A percentile compares a stretch with the other conserved stretches of the same genome.
phyloP scores from a whole-genome alignment of 2,329 filamentous ascomycete genomes.

The Aspergillus calidoustus region DNA sequence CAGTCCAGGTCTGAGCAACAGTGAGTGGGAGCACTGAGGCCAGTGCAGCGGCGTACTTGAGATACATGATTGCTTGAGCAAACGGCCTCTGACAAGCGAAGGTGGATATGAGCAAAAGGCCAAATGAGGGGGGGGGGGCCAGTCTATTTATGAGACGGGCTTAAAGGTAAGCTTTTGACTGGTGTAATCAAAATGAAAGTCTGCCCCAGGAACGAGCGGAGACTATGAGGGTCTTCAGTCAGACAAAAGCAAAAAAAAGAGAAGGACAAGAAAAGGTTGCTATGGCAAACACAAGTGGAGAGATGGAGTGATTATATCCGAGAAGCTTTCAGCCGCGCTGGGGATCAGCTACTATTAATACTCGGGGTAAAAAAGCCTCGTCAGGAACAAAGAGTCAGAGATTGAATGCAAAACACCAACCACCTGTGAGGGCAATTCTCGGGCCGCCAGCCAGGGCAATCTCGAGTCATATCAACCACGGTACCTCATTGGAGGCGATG shows the following conservation, averaged over 20 bases:
- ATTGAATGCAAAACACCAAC: background rate
- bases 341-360: constrained; percentile 20
- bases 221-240: background rate
- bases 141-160: constrained; percentile 14
- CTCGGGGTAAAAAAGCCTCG: background rate
- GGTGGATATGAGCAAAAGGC: background rate
- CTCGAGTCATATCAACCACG: constrained; percentile 11
- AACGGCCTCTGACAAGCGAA: background rate
- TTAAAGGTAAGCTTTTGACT: constrained; percentile 16
- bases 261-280: constrained; percentile 17
- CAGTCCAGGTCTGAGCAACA: constrained; percentile 72
- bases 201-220: constrained; percentile 9
- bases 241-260: constrained; percentile 15
- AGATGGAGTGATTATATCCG: constrained; percentile 2
- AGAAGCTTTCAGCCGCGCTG: constrained; percentile 6
- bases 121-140: background rate
- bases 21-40: constrained; percentile 37
- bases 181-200: constrained; percentile 10
- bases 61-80: constrained; percentile 31
- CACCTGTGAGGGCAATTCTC: background rate
- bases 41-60: constrained; percentile 38
- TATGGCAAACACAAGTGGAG: constrained; percentile 6
- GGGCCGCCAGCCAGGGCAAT: constrained; percentile 7
- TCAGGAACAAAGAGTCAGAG: constrained; percentile 6
- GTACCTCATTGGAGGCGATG: constrained; percentile 20